Base-by-base conservation (phyloP, 1,139 yeast genomes). In the Debaryomyces nepalensis region DNA sequence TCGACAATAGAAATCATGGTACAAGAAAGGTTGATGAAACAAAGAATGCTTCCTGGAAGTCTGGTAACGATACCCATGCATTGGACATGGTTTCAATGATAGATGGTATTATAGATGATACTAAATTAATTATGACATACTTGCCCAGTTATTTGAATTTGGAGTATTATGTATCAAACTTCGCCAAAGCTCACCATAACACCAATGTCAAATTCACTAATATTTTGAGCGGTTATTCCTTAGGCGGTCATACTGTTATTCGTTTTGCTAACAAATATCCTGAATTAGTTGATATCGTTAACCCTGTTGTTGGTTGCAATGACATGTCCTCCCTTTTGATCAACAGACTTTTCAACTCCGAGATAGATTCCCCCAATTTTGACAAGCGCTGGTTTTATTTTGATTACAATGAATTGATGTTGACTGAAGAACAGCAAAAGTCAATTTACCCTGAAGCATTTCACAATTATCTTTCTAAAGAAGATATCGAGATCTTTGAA, bases 1-100 rank as follows among this genome's bases (percentile, higher is more conserved):
- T 80, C 56, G 89, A 84, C 51, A 62, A 66, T 42, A 68, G 84
- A 44, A 83, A 84, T 59, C 89, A 84, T 53, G 89, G 89, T 1
- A 59, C 58, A 27, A 61, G 89, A 32, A 39, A 55, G 7, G 57
- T 79, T 2, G 66, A 71, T 39, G 51, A 47, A 1, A 27, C 32
- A 11, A 64, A 64, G 35, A 80, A 80, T 55, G 39, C 53, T 4
- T 63, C 60, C 23, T 81, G 86, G 85, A 50, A 47, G 0, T 51
- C 56, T 3, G 81, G 81, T 1, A 81, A 81, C 52, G 52, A 50
- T 5, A 61, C 68, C 3, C 87, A 82, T 53, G 84, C 74, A 1
- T 53, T 65, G 38, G 85, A 82, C 50, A 68, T 83, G 79, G 52
- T 74, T 4, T 68, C 83, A 1, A 54, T 64, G 19, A 68, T 83